Percentiles rank a stretch among this genome's conserved stretches.
Evolutionary conservation across 495 filamentous ascomycete genomes (phyloP).

Genomic region (Lasiosphaeria hispida): DNA sequence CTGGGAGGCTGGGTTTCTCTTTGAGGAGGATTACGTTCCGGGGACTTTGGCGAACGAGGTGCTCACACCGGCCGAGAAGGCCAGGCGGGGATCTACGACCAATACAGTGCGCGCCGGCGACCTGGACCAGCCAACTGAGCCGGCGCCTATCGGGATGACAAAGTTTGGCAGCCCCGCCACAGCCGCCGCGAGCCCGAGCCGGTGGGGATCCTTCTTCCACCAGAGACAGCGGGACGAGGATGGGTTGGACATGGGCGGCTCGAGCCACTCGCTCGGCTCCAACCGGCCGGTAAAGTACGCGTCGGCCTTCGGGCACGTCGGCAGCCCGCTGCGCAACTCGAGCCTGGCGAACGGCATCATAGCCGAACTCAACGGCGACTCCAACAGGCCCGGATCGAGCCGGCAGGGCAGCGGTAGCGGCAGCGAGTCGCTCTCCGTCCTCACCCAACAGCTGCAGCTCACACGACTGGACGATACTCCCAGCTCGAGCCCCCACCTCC

Average conservation of each 20-base stretch:
- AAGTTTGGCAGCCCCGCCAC: slow-evolving; percentile 74
- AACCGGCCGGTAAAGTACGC: slow-evolving; percentile 41
- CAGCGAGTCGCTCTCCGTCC: slow-evolving; percentile 59
- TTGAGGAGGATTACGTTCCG: slow-evolving; percentile 92
- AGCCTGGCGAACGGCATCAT: slow-evolving; percentile 64
- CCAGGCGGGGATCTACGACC: slow-evolving; percentile 66
- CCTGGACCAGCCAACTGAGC: slow-evolving; percentile 48
- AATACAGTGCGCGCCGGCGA: slow-evolving; percentile 48
- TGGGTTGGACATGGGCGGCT: slow-evolving; percentile 20
- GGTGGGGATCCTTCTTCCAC: slow-evolving; percentile 79
- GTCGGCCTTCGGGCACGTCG: slow-evolving; percentile 76
- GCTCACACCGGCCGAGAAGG: slow-evolving; percentile 85
- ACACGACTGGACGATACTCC: slow-evolving; percentile 47
- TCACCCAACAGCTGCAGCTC: slow-evolving; percentile 67
- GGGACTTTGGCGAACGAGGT: slow-evolving; percentile 79
- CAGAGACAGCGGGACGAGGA: slow-evolving; percentile 72
- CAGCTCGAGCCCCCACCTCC: slow-evolving; percentile 38
- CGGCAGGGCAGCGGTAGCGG: slow-evolving; percentile 41
- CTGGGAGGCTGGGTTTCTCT: slow-evolving; percentile 82
- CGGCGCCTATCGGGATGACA: slow-evolving; percentile 45
- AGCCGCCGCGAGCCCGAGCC: slow-evolving; percentile 73
- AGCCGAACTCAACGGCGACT: slow-evolving; percentile 50
- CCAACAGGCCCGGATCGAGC: slow-evolving; percentile 26
- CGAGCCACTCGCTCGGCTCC: slow-evolving; percentile 17
- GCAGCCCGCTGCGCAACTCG: slow-evolving; percentile 91